Base-by-base conservation (phyloP, 331 rosid species). In the Quercus tomentella region DNA sequence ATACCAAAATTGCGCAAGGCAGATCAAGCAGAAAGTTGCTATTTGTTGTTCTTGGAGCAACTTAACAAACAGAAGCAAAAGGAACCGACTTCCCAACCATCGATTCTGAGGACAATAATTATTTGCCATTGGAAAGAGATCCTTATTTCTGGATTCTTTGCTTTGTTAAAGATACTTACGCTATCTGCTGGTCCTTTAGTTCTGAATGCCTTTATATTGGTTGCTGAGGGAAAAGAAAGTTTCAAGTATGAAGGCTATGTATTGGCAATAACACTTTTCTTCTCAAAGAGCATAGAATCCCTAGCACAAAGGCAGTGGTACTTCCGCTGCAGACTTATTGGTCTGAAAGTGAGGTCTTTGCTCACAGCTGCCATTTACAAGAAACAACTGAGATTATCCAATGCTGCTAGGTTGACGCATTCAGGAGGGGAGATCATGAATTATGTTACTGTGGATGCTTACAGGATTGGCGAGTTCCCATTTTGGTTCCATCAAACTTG, bases 271-370 rank as follows among this genome's bases (percentile, higher is more conserved):
- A 28, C 85, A 33, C 93, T 94, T 77, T 90, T 94, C 79, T 7
- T 90, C 31, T 69, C 79, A 16, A 94, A 94, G 81, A 77, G 45
- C 79, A 51, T 77, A 6, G 98, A 94, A 82, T 94, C 98, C 9
- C 3, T 94, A 9, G 88, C 98, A 22, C 97, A 92, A 77, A 83
- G 98, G 73, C 98, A 94, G 61, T 94, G 98, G 98, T 89, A 87
- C 81, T 94, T 94, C 66, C 85, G 91, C 49, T 80, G 89, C 63
- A 84, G 97, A 65, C 88, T 90, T 26, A 73, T 89, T 16, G 98
- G 98, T 58, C 60, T 94, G 75, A 85, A 83, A 84, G 88, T 90
- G 3, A 86, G 85, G 84, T 93, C 97, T 35, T 67, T 88, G 23
- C 93, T 93, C 61, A 87, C 92, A 43, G 94, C 97, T 25, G 90